phyloP scores from a whole-genome alignment of 2,329 filamentous ascomycete genomes.

The Colletotrichum orbiculare region DNA sequence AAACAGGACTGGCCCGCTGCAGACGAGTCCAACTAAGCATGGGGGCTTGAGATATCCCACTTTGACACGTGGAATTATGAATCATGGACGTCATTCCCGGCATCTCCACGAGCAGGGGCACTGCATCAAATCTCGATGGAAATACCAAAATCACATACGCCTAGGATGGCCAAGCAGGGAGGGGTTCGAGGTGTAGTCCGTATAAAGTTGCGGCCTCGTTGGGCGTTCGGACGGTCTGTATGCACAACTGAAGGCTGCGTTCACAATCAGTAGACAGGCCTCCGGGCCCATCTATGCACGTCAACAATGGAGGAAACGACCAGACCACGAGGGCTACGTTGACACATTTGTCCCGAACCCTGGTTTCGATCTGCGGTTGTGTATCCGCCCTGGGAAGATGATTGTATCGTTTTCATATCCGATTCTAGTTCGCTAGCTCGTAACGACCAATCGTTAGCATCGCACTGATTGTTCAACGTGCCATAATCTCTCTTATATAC shows the following conservation, averaged over 20 bases:
- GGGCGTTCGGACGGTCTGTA: background rate
- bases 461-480: background rate
- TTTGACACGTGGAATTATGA: slow-evolving; percentile 23
- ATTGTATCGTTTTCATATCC: background rate
- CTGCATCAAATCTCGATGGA: too few species aligned
- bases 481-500: background rate
- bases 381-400: slow-evolving; percentile 9
- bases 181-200: background rate
- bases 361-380: slow-evolving; percentile 19
- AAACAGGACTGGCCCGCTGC: slow-evolving; percentile 3
- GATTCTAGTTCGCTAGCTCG: too few species aligned
- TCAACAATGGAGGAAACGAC: slow-evolving; percentile 1
- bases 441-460: too few species aligned
- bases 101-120: too few species aligned
- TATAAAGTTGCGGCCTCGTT: background rate
- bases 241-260: background rate
- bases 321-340: slow-evolving; percentile 5
- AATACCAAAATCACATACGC: background rate
- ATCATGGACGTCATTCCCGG: slow-evolving; percentile 16
- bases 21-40: background rate
- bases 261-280: too few species aligned
- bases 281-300: background rate
- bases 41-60: slow-evolving; percentile 4
- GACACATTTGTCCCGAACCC: slow-evolving; percentile 14
- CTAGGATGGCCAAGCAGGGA: rapidly evolving